phyloP scores from a whole-genome alignment of 371 early-diverging fungal species.

The Funneliformis caledonium region DNA sequence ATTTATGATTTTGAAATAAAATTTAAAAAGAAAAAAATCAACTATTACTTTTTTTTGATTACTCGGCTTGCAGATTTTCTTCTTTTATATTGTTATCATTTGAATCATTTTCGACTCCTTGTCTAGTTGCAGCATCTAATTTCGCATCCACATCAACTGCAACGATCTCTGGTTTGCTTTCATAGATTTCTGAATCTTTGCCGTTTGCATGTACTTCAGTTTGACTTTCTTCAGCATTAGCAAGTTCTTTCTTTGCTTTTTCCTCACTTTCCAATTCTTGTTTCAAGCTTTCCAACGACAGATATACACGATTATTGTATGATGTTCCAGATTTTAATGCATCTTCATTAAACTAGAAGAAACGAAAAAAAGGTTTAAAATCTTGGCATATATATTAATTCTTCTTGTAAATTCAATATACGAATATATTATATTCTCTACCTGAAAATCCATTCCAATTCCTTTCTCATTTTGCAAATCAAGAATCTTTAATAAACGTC shows the following conservation, averaged over 20 bases:
- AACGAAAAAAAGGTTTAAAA: neutral
- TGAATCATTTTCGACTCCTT: neutral
- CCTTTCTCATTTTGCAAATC: conserved; percentile 38
- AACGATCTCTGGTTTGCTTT: neutral
- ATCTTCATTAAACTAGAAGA: conserved; percentile 40
- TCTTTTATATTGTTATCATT: neutral
- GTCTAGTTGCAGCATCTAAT: neutral
- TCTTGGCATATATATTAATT: neutral
- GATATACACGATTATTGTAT: conserved; percentile 34
- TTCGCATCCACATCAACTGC: conserved; percentile 17
- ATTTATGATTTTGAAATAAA: neutral
- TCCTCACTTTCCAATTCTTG: conserved; percentile 34
- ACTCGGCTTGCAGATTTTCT: neutral
- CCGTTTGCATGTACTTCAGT: neutral
- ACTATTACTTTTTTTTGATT: neutral
- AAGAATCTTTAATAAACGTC: conserved; percentile 36
- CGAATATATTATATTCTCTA: neutral
- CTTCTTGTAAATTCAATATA: neutral
- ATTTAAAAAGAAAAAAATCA: neutral
- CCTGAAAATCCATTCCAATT: conserved; percentile 40
- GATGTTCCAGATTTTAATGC: conserved; percentile 38
- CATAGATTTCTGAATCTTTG: neutral
- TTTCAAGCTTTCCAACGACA: conserved; percentile 31
- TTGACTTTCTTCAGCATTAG: conserved; percentile 3
- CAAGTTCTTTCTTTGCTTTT: conserved; percentile 1